Evolutionary conservation across 129 eudicot species (phyloP).

Genomic region (Erigeron canadensis): DNA sequence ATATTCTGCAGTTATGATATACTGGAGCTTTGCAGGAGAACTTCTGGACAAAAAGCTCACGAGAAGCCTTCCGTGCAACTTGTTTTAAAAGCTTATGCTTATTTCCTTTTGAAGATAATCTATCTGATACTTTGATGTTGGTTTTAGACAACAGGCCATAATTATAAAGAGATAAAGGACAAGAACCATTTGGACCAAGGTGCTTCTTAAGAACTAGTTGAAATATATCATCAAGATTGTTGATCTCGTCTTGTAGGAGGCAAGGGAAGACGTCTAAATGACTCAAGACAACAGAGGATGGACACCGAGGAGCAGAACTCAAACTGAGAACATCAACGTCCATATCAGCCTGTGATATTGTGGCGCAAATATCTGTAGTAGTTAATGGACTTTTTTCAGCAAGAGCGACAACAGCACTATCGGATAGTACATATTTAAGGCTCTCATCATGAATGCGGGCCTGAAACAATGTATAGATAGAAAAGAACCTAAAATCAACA

Average conservation of each 20-base stretch:
- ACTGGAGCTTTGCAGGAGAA: slow-evolving; percentile 97
- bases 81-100: slow-evolving; percentile 49
- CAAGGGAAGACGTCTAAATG: slow-evolving; percentile 58
- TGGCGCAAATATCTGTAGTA: slow-evolving; percentile 45
- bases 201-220: slow-evolving; percentile 44
- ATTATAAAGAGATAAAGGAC: slow-evolving; percentile 74
- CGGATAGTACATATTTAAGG: slow-evolving; percentile 85
- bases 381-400: slow-evolving; percentile 55
- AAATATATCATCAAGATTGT: slow-evolving; percentile 46
- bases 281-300: slow-evolving; percentile 61
- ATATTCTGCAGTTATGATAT: slow-evolving; percentile 93
- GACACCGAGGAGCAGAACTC: slow-evolving; percentile 39
- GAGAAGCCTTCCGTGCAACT: slow-evolving; percentile 66
- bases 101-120: slow-evolving; percentile 41
- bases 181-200: slow-evolving; percentile 71
- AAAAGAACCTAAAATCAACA: background rate
- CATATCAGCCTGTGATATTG: slow-evolving; percentile 60
- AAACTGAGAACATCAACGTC: slow-evolving; percentile 39
- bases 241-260: slow-evolving; percentile 43
- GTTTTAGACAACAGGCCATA: slow-evolving; percentile 61
- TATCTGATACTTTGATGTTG: slow-evolving; percentile 37
- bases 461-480: slow-evolving; percentile 41
- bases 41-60: slow-evolving; percentile 83
- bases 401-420: slow-evolving; percentile 68
- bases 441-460: slow-evolving; percentile 98